Conservation (phyloP, 805 yeast species). For the Candida oleophila region DNA sequence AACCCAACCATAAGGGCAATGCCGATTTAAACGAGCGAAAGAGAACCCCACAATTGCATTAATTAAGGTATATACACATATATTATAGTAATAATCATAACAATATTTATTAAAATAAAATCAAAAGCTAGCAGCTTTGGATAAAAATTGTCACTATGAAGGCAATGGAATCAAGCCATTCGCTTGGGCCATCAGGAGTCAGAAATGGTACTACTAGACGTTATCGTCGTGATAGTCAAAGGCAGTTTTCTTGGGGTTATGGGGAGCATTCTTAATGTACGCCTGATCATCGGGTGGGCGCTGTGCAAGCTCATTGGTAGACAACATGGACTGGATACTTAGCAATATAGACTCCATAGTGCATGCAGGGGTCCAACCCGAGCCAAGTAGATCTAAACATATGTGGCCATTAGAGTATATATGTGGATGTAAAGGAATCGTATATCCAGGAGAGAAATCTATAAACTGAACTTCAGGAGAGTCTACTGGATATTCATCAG, state of each 20-base stretch:
- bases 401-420: slow-evolving; percentile 76
- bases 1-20: not conserved
- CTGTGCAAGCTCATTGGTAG: slow-evolving; percentile 43
- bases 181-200: not conserved
- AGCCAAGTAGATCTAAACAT: slow-evolving; percentile 65
- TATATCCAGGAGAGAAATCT: slow-evolving; percentile 5
- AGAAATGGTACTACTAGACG: slow-evolving; percentile 17
- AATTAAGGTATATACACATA: too few relatives aligned
- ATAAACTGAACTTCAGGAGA: slow-evolving; percentile 59
- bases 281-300: slow-evolving; percentile 58
- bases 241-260: slow-evolving; percentile 49
- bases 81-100: not conserved
- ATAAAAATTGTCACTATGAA: too few relatives aligned
- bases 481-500: slow-evolving; percentile 53
- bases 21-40: not conserved
- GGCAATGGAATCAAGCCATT: not conserved
- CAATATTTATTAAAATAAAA: too few relatives aligned
- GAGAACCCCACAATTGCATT: too few relatives aligned
- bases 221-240: slow-evolving; percentile 64
- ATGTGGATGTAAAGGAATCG: slow-evolving; percentile 72
- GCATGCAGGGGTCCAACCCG: slow-evolving; percentile 68
- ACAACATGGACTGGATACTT: slow-evolving; percentile 66
- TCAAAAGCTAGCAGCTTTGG: too few relatives aligned
- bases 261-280: slow-evolving; percentile 55
- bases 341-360: slow-evolving; percentile 47